Base-by-base conservation (phyloP, 2,329 filamentous ascomycete genomes). In the Reticulascus tulasneorum region DNA sequence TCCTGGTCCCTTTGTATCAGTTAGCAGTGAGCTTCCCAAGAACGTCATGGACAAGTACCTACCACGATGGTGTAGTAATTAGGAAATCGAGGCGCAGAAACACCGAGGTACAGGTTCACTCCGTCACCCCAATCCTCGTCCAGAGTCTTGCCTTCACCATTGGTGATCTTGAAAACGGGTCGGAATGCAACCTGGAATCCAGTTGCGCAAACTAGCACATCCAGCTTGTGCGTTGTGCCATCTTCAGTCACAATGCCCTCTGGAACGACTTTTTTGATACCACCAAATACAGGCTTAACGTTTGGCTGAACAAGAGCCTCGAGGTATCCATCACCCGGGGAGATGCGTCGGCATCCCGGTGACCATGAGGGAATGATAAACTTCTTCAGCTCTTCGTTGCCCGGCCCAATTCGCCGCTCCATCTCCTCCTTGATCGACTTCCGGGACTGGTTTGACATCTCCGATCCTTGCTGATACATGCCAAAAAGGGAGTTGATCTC, bases 11-110 rank as follows among this genome's bases (percentile, higher is more conserved):
- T 48, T 23, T 11, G 12, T 16, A 21, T 10, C n/a, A 7, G 8
- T 31, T 9, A 26, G 44, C 13, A 37, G 22, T 19, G 21, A 26
- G 9, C 10, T 20, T 18, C 15, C 26, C 15, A 20, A 23, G 32
- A 19, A 6, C 9, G 8, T 22, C 12, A 20, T 19, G 9, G 17
- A 33, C 28, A 27, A 18, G 18, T 13, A 39, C 32, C 13, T 46
- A 50, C 47, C 49, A 59, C 50, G 28, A 57, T 52, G 7, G 52
- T 57, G 33, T 58, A 60, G 36, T 59, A 71, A 46, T 72, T 72
- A 15, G 70, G 70, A 44, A 71, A 69, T 3, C 63, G 58, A 1
- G 66, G 58, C 6, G 63, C 64, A 1, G 63, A 62, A 9, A 71
- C 46, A 6, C 66, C 66, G 5, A 72, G 48, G 49, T 75, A 75